Evolutionary conservation across 306 rosid genomes (phyloP).

Genomic region (Cucumis sativus): DNA sequence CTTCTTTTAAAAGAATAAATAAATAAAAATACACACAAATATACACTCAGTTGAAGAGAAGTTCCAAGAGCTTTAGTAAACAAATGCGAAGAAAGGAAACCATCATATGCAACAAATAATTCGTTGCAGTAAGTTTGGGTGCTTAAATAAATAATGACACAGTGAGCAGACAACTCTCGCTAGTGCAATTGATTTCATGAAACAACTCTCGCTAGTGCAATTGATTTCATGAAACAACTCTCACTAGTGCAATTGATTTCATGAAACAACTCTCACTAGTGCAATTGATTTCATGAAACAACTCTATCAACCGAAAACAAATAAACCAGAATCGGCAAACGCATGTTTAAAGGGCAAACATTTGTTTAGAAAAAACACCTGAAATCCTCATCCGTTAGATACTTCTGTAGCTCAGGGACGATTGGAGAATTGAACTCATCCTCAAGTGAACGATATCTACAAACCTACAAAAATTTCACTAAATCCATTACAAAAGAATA

Average conservation of each 20-base stretch:
- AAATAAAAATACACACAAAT: neutral
- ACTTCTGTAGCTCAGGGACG: conserved; percentile 62
- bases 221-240: neutral
- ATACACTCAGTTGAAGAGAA: neutral
- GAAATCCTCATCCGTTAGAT: conserved; percentile 84
- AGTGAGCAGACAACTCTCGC: neutral
- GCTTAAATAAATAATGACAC: neutral
- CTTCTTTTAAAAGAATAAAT: neutral
- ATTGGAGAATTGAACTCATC: conserved; percentile 78
- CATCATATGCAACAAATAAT: neutral
- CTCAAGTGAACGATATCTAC: conserved; percentile 69
- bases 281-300: neutral
- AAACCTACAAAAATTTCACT: conserved; percentile 43
- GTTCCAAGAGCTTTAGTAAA: neutral
- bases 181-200: neutral
- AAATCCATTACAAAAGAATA: neutral
- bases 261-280: neutral
- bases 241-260: neutral
- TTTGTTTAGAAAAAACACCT: conserved; percentile 23
- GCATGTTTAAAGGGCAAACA: neutral
- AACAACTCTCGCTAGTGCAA: neutral
- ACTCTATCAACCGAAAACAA: neutral
- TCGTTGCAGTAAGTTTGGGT: neutral
- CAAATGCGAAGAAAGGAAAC: neutral
- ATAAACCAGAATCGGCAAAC: neutral